Evolutionary conservation across 2,329 filamentous ascomycete species (phyloP).

Genomic region (Xylaria sp.): DNA sequence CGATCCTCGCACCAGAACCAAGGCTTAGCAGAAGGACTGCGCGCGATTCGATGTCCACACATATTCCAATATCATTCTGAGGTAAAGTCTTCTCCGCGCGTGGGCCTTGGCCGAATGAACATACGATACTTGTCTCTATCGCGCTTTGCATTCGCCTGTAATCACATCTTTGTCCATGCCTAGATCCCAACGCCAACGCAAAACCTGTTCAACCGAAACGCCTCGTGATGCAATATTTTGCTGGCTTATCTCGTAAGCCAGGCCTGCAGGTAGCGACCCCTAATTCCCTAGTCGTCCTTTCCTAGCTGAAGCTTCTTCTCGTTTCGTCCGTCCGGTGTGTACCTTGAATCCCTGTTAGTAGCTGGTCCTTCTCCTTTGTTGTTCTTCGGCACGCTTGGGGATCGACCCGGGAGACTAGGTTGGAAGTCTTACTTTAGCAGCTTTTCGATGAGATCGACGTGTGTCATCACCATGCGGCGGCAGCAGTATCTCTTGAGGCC

Average conservation of each 20-base stretch:
- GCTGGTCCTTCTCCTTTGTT: background rate
- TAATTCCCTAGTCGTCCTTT: slow-evolving; percentile 12
- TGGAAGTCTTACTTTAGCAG: slow-evolving; percentile 78
- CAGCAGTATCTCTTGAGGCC: slow-evolving; percentile 97
- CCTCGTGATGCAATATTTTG: slow-evolving; percentile 47
- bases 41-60: background rate
- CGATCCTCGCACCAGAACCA: background rate
- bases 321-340: slow-evolving; percentile 71
- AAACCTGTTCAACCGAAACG: slow-evolving; percentile 47
- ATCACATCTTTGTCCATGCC: slow-evolving; percentile 19
- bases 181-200: slow-evolving; percentile 37
- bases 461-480: slow-evolving; percentile 99
- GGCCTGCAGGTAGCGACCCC: background rate
- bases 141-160: slow-evolving; percentile 11
- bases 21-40: background rate
- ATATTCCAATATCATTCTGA: background rate
- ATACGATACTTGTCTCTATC: slow-evolving; percentile 9
- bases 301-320: slow-evolving; percentile 67
- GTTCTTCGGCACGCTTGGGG: background rate
- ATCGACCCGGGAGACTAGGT: background rate
- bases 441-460: slow-evolving; percentile 99
- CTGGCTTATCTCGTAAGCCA: slow-evolving; percentile 21
- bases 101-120: background rate
- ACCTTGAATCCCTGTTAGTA: slow-evolving; percentile 55
- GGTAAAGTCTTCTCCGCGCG: background rate